These are phyloP conservation scores for Trichodelitschia bisporula DNA, from an alignment of 495 filamentous ascomycete species.

Conservation along the genomic window DNA sequence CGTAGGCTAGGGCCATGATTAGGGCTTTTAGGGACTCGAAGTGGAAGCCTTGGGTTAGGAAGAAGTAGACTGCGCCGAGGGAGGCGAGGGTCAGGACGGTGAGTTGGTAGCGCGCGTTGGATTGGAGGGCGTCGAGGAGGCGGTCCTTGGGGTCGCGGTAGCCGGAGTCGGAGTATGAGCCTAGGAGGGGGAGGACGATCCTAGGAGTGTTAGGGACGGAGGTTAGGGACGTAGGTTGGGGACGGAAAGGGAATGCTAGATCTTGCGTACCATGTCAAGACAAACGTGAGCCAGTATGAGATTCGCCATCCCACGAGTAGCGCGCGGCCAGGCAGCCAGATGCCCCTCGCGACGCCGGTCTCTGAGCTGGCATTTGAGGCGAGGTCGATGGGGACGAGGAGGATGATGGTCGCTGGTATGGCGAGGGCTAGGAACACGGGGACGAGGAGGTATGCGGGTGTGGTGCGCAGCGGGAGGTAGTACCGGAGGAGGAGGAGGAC, in stretches of 20 bases:
- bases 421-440: constrained; percentile 85
- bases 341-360: constrained; percentile 37
- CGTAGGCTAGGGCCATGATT: constrained; percentile 81
- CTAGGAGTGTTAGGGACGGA: constrained; percentile 16
- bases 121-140: constrained; percentile 56
- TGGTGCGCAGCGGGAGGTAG: constrained; percentile 73
- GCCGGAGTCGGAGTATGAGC: constrained; percentile 80
- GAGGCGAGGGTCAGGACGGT: constrained; percentile 46
- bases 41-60: constrained; percentile 49
- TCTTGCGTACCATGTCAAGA: constrained; percentile 77
- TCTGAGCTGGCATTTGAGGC: constrained; percentile 43
- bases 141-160: constrained; percentile 65
- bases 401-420: constrained; percentile 77
- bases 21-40: constrained; percentile 44
- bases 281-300: constrained; percentile 90
- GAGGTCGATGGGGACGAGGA: constrained; percentile 88
- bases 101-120: constrained; percentile 71
- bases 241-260: too few relatives aligned
- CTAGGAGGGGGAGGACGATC: constrained; percentile 81
- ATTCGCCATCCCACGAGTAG: constrained; percentile 76
- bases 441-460: constrained; percentile 71
- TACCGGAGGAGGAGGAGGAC: constrained; percentile 66
- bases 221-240: too few relatives aligned
- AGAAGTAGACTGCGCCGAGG: constrained; percentile 61
- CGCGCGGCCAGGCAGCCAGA: constrained; percentile 39